Evolutionary conservation across 2,329 filamentous ascomycete genomes (phyloP).

Genomic region (Escovopsis weberi): DNA sequence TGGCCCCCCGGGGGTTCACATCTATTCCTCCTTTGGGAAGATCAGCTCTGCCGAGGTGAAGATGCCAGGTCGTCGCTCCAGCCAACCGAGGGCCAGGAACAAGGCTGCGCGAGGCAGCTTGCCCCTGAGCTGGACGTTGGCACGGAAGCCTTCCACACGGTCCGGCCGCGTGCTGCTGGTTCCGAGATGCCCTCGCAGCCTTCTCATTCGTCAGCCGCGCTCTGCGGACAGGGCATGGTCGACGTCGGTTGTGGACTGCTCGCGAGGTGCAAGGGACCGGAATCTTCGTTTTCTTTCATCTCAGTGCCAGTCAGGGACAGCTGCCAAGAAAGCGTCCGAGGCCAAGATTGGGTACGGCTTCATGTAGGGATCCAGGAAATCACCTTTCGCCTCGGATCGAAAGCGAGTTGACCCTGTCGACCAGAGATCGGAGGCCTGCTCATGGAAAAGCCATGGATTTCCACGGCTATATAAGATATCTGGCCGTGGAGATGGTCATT

Average conservation of each 20-base stretch:
- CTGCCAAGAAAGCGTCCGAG: background rate
- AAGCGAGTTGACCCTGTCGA: constrained; percentile 1
- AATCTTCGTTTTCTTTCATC: no score
- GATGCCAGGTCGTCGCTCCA: background rate
- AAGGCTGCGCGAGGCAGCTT: constrained; percentile 1
- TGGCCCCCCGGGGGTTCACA: background rate
- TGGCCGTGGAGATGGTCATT: constrained; percentile 2
- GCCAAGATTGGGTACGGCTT: constrained; percentile 3
- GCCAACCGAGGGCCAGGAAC: constrained; percentile 1
- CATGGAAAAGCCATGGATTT: background rate
- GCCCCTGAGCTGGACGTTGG: constrained; percentile 5
- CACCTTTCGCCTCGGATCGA: background rate
- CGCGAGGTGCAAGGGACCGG: no score
- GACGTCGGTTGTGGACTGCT: constrained; percentile 1
- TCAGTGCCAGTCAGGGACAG: background rate
- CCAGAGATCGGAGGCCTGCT: constrained; percentile 4
- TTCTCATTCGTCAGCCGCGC: constrained; percentile 5
- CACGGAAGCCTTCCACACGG: constrained; percentile 5
- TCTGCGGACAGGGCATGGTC: constrained; percentile 3
- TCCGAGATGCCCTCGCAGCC: constrained; percentile 3
- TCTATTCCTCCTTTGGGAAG: background rate
- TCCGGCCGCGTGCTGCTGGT: constrained; percentile 4
- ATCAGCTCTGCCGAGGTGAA: background rate
- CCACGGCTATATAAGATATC: constrained; percentile 3
- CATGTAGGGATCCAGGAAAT: constrained; percentile 3